Conservation (phyloP, 345 rosid species). For the Diplotaxis tenuifolia region DNA sequence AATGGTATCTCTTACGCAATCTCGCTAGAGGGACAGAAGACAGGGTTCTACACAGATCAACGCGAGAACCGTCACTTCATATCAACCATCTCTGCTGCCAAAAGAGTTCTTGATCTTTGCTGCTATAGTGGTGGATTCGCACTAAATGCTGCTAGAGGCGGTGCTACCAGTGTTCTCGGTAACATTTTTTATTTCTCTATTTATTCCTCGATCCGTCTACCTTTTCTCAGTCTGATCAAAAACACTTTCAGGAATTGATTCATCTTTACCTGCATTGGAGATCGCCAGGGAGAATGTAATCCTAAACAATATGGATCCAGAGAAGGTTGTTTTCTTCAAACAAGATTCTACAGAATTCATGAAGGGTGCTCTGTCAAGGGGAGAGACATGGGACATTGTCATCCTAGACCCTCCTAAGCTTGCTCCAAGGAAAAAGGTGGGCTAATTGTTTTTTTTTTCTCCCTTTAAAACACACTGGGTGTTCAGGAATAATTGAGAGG, state of each 20-base stretch:
- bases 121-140: slow-evolving; percentile 94
- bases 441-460: background rate
- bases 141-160: slow-evolving; percentile 70
- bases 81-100: slow-evolving; percentile 63
- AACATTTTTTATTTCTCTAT: slow-evolving; percentile 7
- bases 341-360: slow-evolving; percentile 75
- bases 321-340: slow-evolving; percentile 54
- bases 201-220: background rate
- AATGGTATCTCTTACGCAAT: slow-evolving; percentile 69
- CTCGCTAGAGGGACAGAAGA: slow-evolving; percentile 79
- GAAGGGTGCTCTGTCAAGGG: slow-evolving; percentile 72
- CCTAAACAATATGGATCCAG: slow-evolving; percentile 71
- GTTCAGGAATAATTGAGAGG: background rate
- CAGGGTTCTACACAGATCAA: slow-evolving; percentile 91
- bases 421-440: slow-evolving; percentile 78
- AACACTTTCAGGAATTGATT: slow-evolving; percentile 61
- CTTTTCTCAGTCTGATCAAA: background rate
- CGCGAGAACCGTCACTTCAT: slow-evolving; percentile 72
- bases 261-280: slow-evolving; percentile 84
- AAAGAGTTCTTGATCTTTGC: slow-evolving; percentile 79
- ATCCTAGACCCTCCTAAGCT: slow-evolving; percentile 91
- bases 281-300: slow-evolving; percentile 75
- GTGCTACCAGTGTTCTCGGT: slow-evolving; percentile 65
- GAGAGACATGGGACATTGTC: slow-evolving; percentile 81
- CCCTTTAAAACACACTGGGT: background rate